These are phyloP conservation scores for Ochetophila trinervis DNA, from an alignment of 306 rosid species.

Conservation along the genomic window DNA sequence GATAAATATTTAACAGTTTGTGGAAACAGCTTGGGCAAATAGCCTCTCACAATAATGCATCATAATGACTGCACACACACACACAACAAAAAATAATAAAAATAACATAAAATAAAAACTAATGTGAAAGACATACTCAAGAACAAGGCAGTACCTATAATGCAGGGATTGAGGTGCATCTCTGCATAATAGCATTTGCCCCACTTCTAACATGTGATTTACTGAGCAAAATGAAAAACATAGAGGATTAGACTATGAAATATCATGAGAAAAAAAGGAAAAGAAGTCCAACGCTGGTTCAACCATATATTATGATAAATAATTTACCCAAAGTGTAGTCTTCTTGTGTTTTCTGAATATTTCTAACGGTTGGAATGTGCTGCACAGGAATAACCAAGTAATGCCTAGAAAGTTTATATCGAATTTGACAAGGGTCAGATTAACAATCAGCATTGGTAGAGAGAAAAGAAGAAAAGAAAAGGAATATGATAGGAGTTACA, in stretches of 20 bases:
- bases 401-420: constrained; percentile 46
- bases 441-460: background rate
- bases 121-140: background rate
- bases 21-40: background rate
- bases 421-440: constrained; percentile 2
- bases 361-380: constrained; percentile 61
- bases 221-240: constrained; percentile 35
- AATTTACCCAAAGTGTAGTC: constrained; percentile 62
- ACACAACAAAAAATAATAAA: too few species aligned
- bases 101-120: too few species aligned
- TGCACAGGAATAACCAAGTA: constrained; percentile 68
- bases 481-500: background rate
- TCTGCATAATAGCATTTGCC: constrained; percentile 47
- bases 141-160: constrained; percentile 43
- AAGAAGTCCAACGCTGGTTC: background rate
- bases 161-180: constrained; percentile 61
- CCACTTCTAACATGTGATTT: constrained; percentile 70
- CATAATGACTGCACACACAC: background rate
- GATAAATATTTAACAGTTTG: too few species aligned
- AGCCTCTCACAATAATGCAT: background rate
- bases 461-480: background rate
- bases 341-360: constrained; percentile 51
- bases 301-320: background rate
- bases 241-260: background rate
- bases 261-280: background rate